Conservation (phyloP, 257 asterid species). For the Solanum bulbocastanum region DNA sequence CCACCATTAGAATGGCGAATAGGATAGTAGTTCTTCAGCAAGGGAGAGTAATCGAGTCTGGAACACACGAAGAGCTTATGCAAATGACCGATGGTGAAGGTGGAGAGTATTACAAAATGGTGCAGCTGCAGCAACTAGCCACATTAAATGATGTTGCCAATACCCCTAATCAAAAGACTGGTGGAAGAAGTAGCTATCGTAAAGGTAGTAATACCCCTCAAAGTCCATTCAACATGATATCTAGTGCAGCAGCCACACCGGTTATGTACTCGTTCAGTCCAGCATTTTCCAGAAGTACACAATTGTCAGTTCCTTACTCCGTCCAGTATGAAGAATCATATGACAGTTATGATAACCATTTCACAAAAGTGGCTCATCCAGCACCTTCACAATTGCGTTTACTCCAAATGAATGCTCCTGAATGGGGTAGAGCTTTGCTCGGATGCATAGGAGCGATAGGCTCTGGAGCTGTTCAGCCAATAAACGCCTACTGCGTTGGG, state of each 20-base stretch:
- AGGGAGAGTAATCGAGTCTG: constrained; percentile 57
- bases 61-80: constrained; percentile 62
- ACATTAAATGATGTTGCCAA: constrained; percentile 7
- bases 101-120: constrained; percentile 66
- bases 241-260: constrained; percentile 61
- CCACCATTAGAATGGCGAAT: constrained; percentile 54
- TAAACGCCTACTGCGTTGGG: constrained; percentile 58
- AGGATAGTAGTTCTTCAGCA: constrained; percentile 42
- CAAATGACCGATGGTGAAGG: constrained; percentile 18
- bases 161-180: constrained; percentile 15
- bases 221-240: constrained; percentile 51
- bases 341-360: constrained; percentile 42
- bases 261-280: constrained; percentile 57
- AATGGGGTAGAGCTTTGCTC: constrained; percentile 44
- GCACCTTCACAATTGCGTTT: constrained; percentile 64
- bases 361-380: constrained; percentile 4
- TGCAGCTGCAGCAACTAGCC: constrained; percentile 42
- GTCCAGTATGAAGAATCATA: constrained; percentile 42
- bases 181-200: constrained; percentile 16
- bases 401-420: constrained; percentile 59
- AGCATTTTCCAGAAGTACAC: constrained; percentile 49
- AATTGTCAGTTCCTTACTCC: constrained; percentile 51
- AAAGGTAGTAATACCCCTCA: constrained; percentile 19
- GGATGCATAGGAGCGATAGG: constrained; percentile 71
- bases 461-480: constrained; percentile 60